Percentiles rank a stretch among this genome's conserved stretches.
Evolutionary conservation across 352 stramenopile genomes (phyloP).

Genomic region (Phytophthora idaei): DNA sequence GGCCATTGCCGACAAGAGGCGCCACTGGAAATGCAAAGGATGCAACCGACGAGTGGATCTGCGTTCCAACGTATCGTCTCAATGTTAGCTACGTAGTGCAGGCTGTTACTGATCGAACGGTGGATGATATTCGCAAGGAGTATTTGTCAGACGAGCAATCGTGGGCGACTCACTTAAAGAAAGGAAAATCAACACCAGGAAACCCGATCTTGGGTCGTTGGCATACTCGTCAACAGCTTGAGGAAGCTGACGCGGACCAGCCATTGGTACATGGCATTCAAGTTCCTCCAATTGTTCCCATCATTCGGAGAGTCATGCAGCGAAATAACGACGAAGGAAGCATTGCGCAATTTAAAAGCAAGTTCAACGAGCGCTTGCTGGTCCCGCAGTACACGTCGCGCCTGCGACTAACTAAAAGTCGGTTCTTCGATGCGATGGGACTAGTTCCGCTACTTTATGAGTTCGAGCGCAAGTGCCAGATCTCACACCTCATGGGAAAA

Average conservation of each 20-base stretch:
- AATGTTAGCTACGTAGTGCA: slow-evolving; percentile 81
- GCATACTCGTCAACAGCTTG: slow-evolving; percentile 68
- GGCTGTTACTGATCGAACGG: slow-evolving; percentile 42
- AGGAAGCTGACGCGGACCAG: slow-evolving; percentile 60
- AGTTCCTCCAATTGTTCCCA: slow-evolving; percentile 73
- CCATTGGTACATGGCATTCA: slow-evolving; percentile 74
- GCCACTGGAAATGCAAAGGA: slow-evolving; percentile 21
- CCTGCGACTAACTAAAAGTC: slow-evolving; percentile 66
- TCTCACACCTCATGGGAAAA: slow-evolving; percentile 83
- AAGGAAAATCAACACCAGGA: slow-evolving; percentile 63
- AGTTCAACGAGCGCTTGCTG: slow-evolving; percentile 82
- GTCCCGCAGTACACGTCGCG: slow-evolving; percentile 75
- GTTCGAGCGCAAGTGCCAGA: slow-evolving; percentile 89
- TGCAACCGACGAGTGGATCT: slow-evolving; percentile 62
- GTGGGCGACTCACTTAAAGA: slow-evolving; percentile 66
- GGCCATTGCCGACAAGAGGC: slow-evolving; percentile 52
- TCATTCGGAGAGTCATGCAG: slow-evolving; percentile 86
- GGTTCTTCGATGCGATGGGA: slow-evolving; percentile 82
- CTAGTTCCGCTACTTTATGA: slow-evolving; percentile 87
- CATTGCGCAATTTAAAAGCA: slow-evolving; percentile 57
- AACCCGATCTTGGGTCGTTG: slow-evolving; percentile 83
- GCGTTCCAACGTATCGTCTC: slow-evolving; percentile 65
- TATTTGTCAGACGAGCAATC: slow-evolving; percentile 53
- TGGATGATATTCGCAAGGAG: slow-evolving; percentile 50
- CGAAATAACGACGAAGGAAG: slow-evolving; percentile 68